Base-by-base conservation (phyloP, 345 rosid species). In the Odontarrhena argentea region DNA sequence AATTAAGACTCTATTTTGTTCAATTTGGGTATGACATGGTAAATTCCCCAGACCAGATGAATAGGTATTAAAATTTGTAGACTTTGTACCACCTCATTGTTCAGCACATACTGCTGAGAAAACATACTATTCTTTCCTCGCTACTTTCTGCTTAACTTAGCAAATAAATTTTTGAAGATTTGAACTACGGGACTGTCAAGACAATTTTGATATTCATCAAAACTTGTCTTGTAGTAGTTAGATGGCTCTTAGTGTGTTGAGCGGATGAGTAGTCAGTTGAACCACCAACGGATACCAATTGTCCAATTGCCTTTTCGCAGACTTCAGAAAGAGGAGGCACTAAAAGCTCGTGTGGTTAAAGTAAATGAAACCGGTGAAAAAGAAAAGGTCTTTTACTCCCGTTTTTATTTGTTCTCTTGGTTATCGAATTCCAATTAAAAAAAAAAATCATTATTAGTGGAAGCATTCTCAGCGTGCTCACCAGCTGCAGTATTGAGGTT, bases 261-360 rank as follows among this genome's bases (percentile, higher is more conserved):
- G 36, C 37, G 37, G 40, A 56, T 63, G 51, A n/a, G 53, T 28
- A 60, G 7, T 36, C 22, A 34, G 13, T 37, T 55, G 57, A 60
- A 18, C 38, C 44, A 13, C 61, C 26, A 32, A 40, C 54, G 55
- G 52, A 47, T 40, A 67, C 68, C 47, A 38, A 40, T 41, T 53
- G 28, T 52, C 58, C 50, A 59, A 15, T 25, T 61, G 15, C 54
- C 32, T 61, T 41, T 57, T 83, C 52, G 59, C 77, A 87, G 94
- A 73, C 46, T 67, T 18, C 94, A 87, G 70, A 93, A 90, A 65
- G 96, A 93, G 69, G 98, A 93, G 79, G 97, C 98, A 47, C 73
- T 88, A 47, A 85, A 85, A 67, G 94, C 88, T 82, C 78, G 96
- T 70, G 88, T 81, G 28, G 59, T 84, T 69, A 93, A 93, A 84